Evolutionary conservation across 345 rosid species (phyloP).

Genomic region (Turritis glabra): DNA sequence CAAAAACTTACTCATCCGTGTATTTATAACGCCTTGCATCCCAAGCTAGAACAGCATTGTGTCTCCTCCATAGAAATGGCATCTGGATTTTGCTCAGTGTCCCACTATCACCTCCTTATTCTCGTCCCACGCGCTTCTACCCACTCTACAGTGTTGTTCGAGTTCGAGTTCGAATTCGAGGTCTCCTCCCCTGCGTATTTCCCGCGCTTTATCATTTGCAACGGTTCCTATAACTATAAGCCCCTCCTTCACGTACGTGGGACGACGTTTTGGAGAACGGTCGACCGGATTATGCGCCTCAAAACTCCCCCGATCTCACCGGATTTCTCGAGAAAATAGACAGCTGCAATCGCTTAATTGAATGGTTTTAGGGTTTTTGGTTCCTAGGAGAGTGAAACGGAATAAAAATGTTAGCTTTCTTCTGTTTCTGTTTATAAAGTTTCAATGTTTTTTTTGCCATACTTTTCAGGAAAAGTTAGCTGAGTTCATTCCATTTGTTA

Average conservation of each 20-base stretch:
- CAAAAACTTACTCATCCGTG: no score
- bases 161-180: constrained; percentile 9
- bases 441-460: not conserved
- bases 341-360: constrained; percentile 57
- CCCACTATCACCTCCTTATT: constrained; percentile 6
- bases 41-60: no score
- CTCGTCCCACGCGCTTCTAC: constrained; percentile 20
- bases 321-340: constrained; percentile 65
- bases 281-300: constrained; percentile 38
- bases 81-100: constrained; percentile 7
- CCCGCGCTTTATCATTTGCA: constrained; percentile 37
- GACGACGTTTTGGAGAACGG: constrained; percentile 57
- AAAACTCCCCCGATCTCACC: constrained; percentile 51
- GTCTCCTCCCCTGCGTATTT: not conserved
- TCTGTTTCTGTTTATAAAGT: no score
- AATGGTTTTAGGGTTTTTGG: not conserved
- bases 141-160: constrained; percentile 17
- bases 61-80: no score
- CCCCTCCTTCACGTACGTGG: constrained; percentile 70
- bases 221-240: constrained; percentile 14
- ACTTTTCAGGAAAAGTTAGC: constrained; percentile 51
- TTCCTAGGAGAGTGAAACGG: constrained; percentile 7
- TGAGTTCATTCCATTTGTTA: constrained; percentile 62
- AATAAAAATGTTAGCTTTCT: constrained; percentile 1
- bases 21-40: no score